phyloP scores from a whole-genome alignment of 805 yeast species.

The Monosporozyma yasuniensis region DNA sequence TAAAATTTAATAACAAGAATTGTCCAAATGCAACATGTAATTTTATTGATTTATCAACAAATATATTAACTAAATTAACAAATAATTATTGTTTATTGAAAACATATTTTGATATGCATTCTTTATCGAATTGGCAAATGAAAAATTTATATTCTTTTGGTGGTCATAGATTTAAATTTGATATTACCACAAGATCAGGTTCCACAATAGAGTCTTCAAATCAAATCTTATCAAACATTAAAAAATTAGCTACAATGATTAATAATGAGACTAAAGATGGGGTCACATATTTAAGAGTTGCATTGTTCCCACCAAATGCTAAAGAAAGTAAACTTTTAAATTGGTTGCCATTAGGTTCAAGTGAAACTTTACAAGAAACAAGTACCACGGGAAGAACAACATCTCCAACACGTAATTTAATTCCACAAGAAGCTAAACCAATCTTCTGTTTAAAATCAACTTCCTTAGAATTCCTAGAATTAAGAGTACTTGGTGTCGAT shows the following conservation, averaged over 20 bases:
- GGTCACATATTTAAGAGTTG: conserved; percentile 17
- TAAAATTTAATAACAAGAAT: conserved; percentile 10
- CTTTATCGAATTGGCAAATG: conserved; percentile 20
- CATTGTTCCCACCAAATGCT: conserved; percentile 19
- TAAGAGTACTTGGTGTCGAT: conserved; percentile 10
- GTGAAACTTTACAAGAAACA: conserved; percentile 1
- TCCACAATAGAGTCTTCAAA: conserved; percentile 8
- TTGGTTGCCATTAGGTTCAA: conserved; percentile 16
- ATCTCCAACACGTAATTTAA: neutral
- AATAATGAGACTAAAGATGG: conserved; percentile 18
- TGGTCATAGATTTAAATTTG: conserved; percentile 22
- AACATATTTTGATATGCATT: conserved; percentile 17
- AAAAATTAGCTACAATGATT: conserved; percentile 13
- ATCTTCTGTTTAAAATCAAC: conserved; percentile 15
- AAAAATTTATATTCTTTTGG: conserved; percentile 14
- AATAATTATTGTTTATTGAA: conserved; percentile 8
- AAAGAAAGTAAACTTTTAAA: conserved; percentile 13
- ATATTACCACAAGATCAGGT: conserved; percentile 12
- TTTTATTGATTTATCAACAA: conserved; percentile 16
- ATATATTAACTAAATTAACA: conserved; percentile 12
- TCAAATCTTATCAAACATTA: conserved; percentile 11
- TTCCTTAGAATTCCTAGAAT: conserved; percentile 12
- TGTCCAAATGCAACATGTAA: conserved; percentile 14
- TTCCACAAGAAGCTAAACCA: conserved; percentile 9
- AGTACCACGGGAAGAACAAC: neutral